These are phyloP conservation scores for Monosporascus sp. DNA, from an alignment of 2,329 filamentous ascomycete species.

Conservation along the genomic window DNA sequence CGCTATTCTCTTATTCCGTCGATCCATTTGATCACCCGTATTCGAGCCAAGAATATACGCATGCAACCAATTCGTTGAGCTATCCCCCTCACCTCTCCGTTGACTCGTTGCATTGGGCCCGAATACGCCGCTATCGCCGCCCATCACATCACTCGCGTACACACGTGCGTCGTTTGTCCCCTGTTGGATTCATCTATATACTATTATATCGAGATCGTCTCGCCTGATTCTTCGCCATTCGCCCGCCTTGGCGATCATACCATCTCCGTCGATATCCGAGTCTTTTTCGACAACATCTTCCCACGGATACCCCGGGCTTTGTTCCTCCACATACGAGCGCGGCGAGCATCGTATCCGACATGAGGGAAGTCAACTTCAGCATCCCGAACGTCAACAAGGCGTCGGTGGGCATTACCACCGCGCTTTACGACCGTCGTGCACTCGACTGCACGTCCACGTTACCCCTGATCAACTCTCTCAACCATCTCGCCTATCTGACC, in stretches of 20 bases:
- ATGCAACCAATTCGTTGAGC: not conserved
- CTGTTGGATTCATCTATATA: not conserved
- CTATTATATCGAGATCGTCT: not conserved
- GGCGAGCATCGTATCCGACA: constrained; percentile 45
- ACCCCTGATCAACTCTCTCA: constrained; percentile 96
- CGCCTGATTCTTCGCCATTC: not conserved
- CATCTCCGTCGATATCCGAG: not conserved
- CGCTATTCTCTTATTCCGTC: not conserved
- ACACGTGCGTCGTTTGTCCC: not conserved
- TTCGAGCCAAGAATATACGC: not conserved
- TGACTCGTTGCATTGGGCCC: not conserved
- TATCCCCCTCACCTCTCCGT: not conserved
- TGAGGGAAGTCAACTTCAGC: constrained; percentile 99
- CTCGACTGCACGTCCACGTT: constrained; percentile 98
- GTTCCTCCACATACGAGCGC: not conserved
- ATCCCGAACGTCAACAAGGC: constrained; percentile 99
- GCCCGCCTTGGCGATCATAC: not conserved
- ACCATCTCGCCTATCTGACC: constrained; percentile 96
- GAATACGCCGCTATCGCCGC: not conserved
- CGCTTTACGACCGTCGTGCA: constrained; percentile 92
- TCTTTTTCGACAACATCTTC: not conserved
- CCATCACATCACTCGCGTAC: not conserved
- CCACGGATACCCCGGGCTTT: not conserved
- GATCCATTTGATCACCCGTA: not conserved
- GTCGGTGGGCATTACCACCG: constrained; percentile 96